Evolutionary conservation across 78 protist genomes (phyloP).

Genomic region (Chrysochromulina parva): DNA sequence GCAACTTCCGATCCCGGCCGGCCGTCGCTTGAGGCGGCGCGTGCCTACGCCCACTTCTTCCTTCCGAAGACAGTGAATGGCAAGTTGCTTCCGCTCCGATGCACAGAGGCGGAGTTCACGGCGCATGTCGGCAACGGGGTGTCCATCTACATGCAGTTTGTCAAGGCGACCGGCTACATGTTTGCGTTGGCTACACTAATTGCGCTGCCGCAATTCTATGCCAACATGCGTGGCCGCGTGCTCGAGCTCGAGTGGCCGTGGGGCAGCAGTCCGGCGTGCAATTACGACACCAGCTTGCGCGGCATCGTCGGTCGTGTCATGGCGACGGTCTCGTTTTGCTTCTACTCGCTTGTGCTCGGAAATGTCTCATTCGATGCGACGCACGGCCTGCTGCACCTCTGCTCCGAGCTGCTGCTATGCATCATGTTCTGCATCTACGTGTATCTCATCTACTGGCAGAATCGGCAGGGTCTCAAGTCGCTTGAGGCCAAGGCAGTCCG

Average conservation of each 20-base stretch:
- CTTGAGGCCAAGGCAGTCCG: background rate
- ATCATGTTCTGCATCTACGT: background rate
- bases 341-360: background rate
- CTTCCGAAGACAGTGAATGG: background rate
- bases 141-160: background rate
- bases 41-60: background rate
- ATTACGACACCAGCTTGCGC: too few relatives aligned
- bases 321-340: background rate
- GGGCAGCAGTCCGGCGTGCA: too few relatives aligned
- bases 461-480: background rate
- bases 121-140: background rate
- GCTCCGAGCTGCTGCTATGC: too few relatives aligned
- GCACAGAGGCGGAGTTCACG: background rate
- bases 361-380: too few relatives aligned
- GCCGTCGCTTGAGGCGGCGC: background rate
- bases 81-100: background rate
- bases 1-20: too few relatives aligned
- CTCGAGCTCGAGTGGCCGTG: background rate
- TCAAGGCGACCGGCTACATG: background rate
- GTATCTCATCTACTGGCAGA: background rate
- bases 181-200: background rate
- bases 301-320: background rate
- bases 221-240: background rate
- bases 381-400: too few relatives aligned
- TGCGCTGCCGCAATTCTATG: background rate